Conservation (phyloP, 2,329 filamentous ascomycete species). For the Diaporthe amygdali region DNA sequence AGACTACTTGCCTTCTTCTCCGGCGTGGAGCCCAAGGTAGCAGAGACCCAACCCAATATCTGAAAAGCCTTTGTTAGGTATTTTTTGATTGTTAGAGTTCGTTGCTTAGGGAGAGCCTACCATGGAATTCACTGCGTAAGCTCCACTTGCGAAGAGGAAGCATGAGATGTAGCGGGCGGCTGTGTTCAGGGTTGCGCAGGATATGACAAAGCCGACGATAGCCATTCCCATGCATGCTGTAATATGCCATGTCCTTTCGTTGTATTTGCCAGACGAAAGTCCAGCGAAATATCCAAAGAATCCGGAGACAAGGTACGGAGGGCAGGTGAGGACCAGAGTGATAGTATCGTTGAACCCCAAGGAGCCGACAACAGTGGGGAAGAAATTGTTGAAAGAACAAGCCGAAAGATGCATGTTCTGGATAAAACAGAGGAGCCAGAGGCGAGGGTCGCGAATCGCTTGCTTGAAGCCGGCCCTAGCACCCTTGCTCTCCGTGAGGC, state of each 20-base stretch:
- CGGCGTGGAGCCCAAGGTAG: constrained; percentile 46
- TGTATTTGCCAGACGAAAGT: constrained; percentile 47
- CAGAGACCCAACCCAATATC: constrained; percentile 47
- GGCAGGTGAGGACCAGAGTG: constrained; percentile 48
- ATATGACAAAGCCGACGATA: constrained; percentile 45
- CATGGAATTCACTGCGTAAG: constrained; percentile 46
- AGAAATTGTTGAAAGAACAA: background rate
- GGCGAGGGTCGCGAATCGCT: background rate
- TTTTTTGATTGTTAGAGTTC: too few relatives aligned
- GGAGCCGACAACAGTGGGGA: constrained; percentile 40
- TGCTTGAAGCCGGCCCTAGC: background rate
- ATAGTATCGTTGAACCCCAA: constrained; percentile 45
- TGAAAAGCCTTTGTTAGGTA: fast-evolving
- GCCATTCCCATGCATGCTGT: constrained; percentile 43
- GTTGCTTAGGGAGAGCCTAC: background rate
- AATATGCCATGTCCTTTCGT: constrained; percentile 49
- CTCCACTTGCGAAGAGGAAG: constrained; percentile 41
- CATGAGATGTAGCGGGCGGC: constrained; percentile 38
- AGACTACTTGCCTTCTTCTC: constrained; percentile 47
- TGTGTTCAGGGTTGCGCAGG: constrained; percentile 35
- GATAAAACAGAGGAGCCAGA: constrained; percentile 17
- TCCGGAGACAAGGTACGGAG: constrained; percentile 51
- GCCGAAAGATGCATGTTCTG: constrained; percentile 21
- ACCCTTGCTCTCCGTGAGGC: background rate
- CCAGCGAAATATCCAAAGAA: constrained; percentile 46